Base-by-base conservation (phyloP, 2,329 filamentous ascomycete species). In the Bertia moriformis region DNA sequence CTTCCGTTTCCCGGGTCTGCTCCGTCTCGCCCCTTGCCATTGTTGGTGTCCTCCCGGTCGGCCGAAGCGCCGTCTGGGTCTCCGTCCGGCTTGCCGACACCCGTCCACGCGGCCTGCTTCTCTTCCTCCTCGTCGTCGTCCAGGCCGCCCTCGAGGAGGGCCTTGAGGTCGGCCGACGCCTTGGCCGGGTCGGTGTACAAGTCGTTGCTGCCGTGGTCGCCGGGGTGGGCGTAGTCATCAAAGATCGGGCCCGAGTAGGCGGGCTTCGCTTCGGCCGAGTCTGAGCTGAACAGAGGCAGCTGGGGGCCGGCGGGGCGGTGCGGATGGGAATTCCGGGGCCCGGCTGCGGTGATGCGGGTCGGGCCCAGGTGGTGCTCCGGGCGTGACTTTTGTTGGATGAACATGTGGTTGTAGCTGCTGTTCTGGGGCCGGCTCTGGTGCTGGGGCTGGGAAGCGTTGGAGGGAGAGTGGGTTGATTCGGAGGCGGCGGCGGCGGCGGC, bases 71-170 rank as follows among this genome's bases (percentile, higher is more conserved):
- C 51, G 3, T 54, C 57, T 13, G 59, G 56, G 4, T 65, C 39
- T 39, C 56, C 46, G 43, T 53, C 43, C 41, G 54, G 38, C 14
- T 53, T 43, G 3, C 46, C 47, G 4, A 57, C 48, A 1, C 48
- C 46, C 7, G 57, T 50, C 3, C 46, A 49, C 37, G 51, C 42
- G 32, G 55, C 61, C 33, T 59, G 60, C 38, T 59, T 63, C 3
- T 61, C 61, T 17, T 65, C 65, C 37, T 81, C 76, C 1, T 77
- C 74, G 0, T 82, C 79, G 13, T 85, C 81, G 39, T 88, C 83
- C 58, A 91, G 76, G 10, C 81, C 81, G 4, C 83, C 84, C 53
- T 89, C 84, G 1, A 91, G 65, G n/a, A 91, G 57, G 4, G 80
- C 82, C 54, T 91, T 91, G 45, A 91, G 67, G 47, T 89, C 83